Conservation (phyloP, 768 basidiomycete species). For the Leccinum boreale region DNA sequence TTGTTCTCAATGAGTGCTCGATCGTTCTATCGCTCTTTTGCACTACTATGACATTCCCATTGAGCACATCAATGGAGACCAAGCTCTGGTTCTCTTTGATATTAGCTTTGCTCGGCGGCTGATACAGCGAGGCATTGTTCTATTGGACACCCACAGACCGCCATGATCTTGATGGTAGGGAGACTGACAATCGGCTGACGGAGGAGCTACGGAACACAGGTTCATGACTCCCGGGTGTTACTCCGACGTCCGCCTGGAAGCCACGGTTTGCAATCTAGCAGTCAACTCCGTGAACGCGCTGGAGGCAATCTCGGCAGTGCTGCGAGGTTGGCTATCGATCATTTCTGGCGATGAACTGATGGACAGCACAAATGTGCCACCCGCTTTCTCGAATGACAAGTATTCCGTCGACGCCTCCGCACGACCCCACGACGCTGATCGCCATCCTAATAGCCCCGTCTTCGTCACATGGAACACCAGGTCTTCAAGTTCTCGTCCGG, state of each 20-base stretch:
- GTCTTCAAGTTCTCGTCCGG: conserved; percentile 46
- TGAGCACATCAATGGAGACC: conserved; percentile 90
- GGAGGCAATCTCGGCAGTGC: conserved; percentile 67
- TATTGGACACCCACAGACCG: conserved; percentile 91
- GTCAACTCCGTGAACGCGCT: conserved; percentile 96
- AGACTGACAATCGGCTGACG: conserved; percentile 74
- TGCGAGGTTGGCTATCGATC: conserved; percentile 73
- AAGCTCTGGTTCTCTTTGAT: conserved; percentile 81
- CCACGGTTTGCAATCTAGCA: conserved; percentile 87
- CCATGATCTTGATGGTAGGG: conserved; percentile 91
- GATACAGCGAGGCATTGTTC: conserved; percentile 80
- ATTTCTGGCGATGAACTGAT: conserved; percentile 91
- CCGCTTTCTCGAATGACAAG: conserved; percentile 68
- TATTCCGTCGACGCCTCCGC: conserved; percentile 55
- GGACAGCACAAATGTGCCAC: conserved; percentile 45
- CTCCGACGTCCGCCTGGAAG: conserved; percentile 87
- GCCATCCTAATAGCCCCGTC: conserved; percentile 47
- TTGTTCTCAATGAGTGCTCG: conserved; percentile 40
- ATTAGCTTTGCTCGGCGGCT: conserved; percentile 88
- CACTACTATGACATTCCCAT: conserved; percentile 91
- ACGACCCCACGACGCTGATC: conserved; percentile 3
- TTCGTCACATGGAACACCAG: conserved; percentile 96
- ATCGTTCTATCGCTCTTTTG: conserved; percentile 73
- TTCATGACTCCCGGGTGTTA: conserved; percentile 84
- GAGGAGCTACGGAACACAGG: conserved; percentile 85